Evolutionary conservation across 139 green algal genomes (phyloP).

Genomic region (Asterochloris sp.): DNA sequence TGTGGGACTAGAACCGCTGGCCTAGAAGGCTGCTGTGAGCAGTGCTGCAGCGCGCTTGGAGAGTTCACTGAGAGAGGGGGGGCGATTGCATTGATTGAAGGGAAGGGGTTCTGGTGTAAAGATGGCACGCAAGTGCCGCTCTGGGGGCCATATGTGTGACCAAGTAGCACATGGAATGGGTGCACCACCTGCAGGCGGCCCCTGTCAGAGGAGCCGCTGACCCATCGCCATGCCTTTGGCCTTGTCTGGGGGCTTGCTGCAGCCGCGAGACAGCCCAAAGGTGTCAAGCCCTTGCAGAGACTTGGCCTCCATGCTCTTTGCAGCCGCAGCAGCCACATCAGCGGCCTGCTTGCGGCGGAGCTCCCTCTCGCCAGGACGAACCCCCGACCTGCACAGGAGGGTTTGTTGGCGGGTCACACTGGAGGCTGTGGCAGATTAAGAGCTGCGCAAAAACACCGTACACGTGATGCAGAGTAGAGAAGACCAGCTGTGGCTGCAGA

Average conservation of each 20-base stretch:
- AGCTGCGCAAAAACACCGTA: neutral
- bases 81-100: no score
- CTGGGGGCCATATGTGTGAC: no score
- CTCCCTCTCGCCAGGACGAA: conserved; percentile 11
- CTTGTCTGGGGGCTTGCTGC: neutral
- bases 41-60: no score
- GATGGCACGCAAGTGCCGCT: no score
- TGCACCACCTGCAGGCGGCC: no score
- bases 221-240: no score
- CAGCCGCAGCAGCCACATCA: conserved; percentile 14
- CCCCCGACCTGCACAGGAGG: neutral
- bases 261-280: conserved; percentile 12
- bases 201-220: no score
- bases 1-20: no score
- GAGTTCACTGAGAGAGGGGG: no score
- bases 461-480: neutral
- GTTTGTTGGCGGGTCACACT: neutral
- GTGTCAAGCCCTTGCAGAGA: conserved; percentile 18
- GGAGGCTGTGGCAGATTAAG: neutral
- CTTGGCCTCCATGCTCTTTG: conserved; percentile 48
- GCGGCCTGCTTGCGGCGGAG: conserved; percentile 29
- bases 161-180: no score
- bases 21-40: no score
- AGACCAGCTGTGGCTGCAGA: neutral
- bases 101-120: no score